These are phyloP conservation scores for Leucoagaricus sp. DNA, from an alignment of 1,284 basidiomycete species.

Conservation along the genomic window DNA sequence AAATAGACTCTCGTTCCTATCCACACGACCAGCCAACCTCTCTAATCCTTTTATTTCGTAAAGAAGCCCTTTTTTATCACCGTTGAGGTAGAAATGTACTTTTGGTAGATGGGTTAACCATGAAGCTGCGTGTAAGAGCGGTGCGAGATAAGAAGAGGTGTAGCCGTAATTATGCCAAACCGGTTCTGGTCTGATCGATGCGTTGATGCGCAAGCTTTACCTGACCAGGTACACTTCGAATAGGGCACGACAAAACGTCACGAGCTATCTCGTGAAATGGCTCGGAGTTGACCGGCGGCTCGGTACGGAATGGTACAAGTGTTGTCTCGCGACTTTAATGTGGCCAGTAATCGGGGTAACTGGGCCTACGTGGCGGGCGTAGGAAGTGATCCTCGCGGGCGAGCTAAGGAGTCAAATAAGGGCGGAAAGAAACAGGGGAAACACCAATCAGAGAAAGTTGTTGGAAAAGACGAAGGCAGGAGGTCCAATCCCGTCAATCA, in stretches of 20 bases:
- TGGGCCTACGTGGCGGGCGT: neutral
- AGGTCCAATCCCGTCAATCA: neutral
- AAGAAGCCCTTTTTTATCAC: neutral
- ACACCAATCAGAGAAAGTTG: neutral
- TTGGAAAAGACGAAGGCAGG: neutral
- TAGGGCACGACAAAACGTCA: neutral
- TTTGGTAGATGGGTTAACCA: conserved; percentile 1
- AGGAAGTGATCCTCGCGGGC: neutral
- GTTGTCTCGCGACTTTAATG: neutral
- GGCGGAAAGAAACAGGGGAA: neutral
- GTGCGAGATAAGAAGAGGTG: neutral
- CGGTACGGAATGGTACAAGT: neutral
- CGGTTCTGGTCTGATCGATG: neutral
- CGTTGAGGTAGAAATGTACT: neutral
- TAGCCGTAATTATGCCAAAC: neutral
- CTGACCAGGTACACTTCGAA: neutral
- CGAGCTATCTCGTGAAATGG: neutral
- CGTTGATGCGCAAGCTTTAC: neutral
- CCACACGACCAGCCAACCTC: neutral
- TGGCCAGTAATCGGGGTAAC: neutral
- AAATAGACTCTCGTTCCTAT: neutral
- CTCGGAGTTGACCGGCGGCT: neutral
- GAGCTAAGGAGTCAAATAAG: neutral
- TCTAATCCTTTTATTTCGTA: neutral
- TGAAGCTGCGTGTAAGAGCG: neutral